Evolutionary conservation across 2,329 filamentous ascomycete species (phyloP), one percentile per base, ranked within the genome.

Genomic region (Botrytis byssoidea): DNA sequence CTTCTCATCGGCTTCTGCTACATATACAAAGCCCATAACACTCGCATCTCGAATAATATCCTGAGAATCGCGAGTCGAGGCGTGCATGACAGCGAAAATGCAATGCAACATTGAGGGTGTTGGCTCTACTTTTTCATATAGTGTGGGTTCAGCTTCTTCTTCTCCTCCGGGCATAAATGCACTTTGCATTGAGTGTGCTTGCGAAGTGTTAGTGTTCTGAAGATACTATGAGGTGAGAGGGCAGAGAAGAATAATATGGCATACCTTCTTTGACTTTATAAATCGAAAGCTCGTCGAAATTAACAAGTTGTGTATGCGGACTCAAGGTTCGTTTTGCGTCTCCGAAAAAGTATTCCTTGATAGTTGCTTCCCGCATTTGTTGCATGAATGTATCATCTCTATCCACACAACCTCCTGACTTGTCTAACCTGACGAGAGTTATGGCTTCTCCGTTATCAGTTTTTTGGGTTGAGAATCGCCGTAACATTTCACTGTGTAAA

Each of bases 271-370:
- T 86, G 42, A 92, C 85, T 76, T 88, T 89, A 85, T 93, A 97
- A 61, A 98, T 87, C 2, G 89, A 86, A 57, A 98, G 82, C 14
- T 90, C 89, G 74, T 90, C 87, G 80, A 94, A 96, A 75, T 94
- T 91, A 7, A 97, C 89, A 74, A 92, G 92, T 79, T 97, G 93
- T 10, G 94, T 97, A 78, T 95, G 92, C 0, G 96, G 96, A 64
- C 93, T 96, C 3, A 99, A 85, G 0, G 93, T 92, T 74, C 92
- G 88, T 75, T 89, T 90, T 1, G 88, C 83, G 76, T 93, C 92
- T 16, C 96, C 96, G 81, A 98, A 99, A 84, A 99, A 99, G 83
- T 99, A 99, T 78, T 95, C 92, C 77, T 92, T 92, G 70, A 98
- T 94, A 69, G 92, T 88, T 0, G 92, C 89, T 79, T 97, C 93